These are phyloP conservation scores for Elaeis oleifera DNA, from an alignment of 202 grass and related monocot species.

Conservation along the genomic window DNA sequence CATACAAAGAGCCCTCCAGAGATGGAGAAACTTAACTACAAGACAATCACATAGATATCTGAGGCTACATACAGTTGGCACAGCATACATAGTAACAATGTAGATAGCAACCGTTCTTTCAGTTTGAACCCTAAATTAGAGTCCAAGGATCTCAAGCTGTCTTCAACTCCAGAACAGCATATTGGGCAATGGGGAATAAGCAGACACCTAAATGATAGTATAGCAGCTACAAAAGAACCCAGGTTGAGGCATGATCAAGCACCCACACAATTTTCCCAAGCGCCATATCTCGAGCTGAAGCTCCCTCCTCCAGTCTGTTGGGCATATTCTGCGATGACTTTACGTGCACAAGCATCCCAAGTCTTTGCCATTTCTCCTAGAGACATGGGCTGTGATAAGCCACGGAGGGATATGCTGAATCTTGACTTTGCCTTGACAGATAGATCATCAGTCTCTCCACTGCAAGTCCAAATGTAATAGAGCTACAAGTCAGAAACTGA, in stretches of 20 bases:
- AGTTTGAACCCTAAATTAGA: too few relatives aligned
- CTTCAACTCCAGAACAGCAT: too few relatives aligned
- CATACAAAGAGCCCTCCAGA: too few relatives aligned
- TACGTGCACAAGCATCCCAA: constrained; percentile 69
- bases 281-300: constrained; percentile 76
- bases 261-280: constrained; percentile 69
- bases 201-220: too few relatives aligned
- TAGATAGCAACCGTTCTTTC: too few relatives aligned
- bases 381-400: constrained; percentile 66
- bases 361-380: constrained; percentile 64
- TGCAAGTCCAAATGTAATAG: constrained; percentile 4
- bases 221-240: too few relatives aligned
- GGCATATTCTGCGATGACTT: constrained; percentile 75
- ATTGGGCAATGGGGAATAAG: too few relatives aligned
- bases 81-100: too few relatives aligned
- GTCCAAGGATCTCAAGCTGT: too few relatives aligned
- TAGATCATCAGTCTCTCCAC: constrained; percentile 62
- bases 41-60: too few relatives aligned
- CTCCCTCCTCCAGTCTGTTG: constrained; percentile 71
- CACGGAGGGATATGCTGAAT: constrained; percentile 61
- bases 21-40: too few relatives aligned
- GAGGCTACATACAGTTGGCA: too few relatives aligned
- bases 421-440: constrained; percentile 59
- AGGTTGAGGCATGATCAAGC: constrained; percentile 25
- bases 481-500: neutral